Base-by-base conservation (phyloP, 2,329 filamentous ascomycete genomes). In the Ascosphaera pollenicola region DNA sequence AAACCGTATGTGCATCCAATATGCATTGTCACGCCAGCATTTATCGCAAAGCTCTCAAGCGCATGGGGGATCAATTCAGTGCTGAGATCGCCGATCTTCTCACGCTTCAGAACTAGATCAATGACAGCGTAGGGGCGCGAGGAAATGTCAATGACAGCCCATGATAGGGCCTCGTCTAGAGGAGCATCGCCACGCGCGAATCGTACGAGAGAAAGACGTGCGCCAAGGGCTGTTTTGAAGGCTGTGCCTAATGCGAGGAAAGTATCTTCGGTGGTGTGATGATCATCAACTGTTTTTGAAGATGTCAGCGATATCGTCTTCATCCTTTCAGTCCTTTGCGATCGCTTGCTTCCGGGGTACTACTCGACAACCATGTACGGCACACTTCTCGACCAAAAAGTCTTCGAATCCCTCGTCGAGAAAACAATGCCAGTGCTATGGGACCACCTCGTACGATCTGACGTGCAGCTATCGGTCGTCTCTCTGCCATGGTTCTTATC, bases 351-450 rank as follows among this genome's bases (percentile, higher is more conserved):
- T 3, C 89, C 89, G 0, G 89, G 89, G 3, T 98, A 98, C 62
- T 98, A 98, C 58, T 95, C 87, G 3, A 91, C 80, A 15, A 98
- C 91, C 46, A 98, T 98, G 89, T 98, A 98, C 58, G 89, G 89
- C 48, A 98, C 89, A 1, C 66, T 98, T 3, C 69, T 98, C 31
- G 89, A 98, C 52, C 89, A 98, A 52, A 83, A 89, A 48, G 89
- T 98, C 11, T 98, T 98, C 50, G 89, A 98, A 60, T 91, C 81
- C 2, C 66, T 98, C 3, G 89, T 98, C n/a, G 89, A 98, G 57
- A 89, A 83, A 61, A 98, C 89, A 1, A 95, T 98, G 85, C 89
- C 89, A 1, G 78, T 98, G 42, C 69, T 98, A 13, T 98, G 89
- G 85, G 87, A 95, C 17, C 89, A 98, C 52, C 72, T 98, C n/a